Percentiles rank a stretch among this genome's conserved stretches.
These are phyloP conservation scores for Yamadazyma endophytica DNA, from an alignment of 805 yeast species.

Conservation along the genomic window DNA sequence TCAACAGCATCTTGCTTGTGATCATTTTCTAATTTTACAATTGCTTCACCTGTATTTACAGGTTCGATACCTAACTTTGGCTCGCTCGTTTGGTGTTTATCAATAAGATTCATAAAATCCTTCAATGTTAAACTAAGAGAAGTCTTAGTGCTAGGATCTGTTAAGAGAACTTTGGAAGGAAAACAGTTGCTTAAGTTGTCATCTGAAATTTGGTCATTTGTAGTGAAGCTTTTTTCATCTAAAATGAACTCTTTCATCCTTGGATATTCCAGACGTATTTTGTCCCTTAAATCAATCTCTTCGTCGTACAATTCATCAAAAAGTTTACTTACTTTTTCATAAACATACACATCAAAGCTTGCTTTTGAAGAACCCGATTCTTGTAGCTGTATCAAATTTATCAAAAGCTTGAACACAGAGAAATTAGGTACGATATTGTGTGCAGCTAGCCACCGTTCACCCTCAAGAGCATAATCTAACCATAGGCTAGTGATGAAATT, in stretches of 20 bases:
- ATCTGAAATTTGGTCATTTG: conserved; percentile 48
- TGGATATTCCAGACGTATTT: conserved; percentile 22
- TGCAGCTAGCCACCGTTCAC: conserved; percentile 46
- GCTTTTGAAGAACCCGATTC: conserved; percentile 23
- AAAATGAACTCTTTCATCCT: conserved; percentile 24
- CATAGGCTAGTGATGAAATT: conserved; percentile 56
- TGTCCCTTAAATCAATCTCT: conserved; percentile 43
- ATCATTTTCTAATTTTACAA: too few relatives aligned
- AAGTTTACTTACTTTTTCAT: conserved; percentile 27
- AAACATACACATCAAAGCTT: conserved; percentile 31
- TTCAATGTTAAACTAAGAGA: too few relatives aligned
- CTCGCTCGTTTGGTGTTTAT: too few relatives aligned
- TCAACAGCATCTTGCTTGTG: too few relatives aligned
- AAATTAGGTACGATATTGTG: conserved; percentile 51
- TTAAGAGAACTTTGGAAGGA: conserved; percentile 50
- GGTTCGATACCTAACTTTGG: too few relatives aligned
- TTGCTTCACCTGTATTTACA: too few relatives aligned
- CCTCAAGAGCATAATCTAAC: conserved; percentile 47
- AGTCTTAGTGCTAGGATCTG: conserved; percentile 23
- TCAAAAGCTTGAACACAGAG: conserved; percentile 45
- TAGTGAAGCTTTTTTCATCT: conserved; percentile 27
- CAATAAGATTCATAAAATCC: too few relatives aligned
- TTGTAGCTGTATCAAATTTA: conserved; percentile 42
- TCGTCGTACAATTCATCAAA: conserved; percentile 28
- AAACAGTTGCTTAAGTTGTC: conserved; percentile 46